Percentiles rank a stretch among this genome's conserved stretches.
These are phyloP conservation scores for Termitomyces heimii DNA, from an alignment of 768 basidiomycete species.

Conservation along the genomic window DNA sequence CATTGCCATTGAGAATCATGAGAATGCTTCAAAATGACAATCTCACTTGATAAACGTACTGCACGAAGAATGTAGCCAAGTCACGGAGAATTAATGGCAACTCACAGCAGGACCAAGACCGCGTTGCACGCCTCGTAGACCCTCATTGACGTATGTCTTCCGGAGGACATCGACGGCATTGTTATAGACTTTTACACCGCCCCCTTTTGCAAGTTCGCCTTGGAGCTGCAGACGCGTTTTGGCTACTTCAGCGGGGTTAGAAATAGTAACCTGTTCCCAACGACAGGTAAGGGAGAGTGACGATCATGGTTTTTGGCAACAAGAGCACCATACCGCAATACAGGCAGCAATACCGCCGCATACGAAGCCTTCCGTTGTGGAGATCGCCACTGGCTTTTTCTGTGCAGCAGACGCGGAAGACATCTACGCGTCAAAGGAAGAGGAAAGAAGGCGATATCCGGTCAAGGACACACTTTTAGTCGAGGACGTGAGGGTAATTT, in stretches of 20 bases:
- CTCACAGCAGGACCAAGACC: constrained; percentile 86
- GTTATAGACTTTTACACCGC: constrained; percentile 75
- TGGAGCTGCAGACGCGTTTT: constrained; percentile 96
- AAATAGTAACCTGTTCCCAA: constrained; percentile 60
- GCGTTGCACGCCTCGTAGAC: constrained; percentile 86
- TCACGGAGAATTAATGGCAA: constrained; percentile 6
- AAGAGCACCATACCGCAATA: constrained; percentile 62
- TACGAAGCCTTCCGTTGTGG: constrained; percentile 75
- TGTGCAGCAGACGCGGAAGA: constrained; percentile 6
- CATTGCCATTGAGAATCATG: constrained; percentile 8
- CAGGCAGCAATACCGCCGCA: constrained; percentile 91
- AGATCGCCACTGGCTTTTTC: constrained; percentile 31
- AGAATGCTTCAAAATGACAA: not conserved
- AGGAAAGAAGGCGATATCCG: not conserved
- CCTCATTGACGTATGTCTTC: constrained; percentile 90
- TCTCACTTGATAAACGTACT: constrained; percentile 91
- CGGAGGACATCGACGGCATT: constrained; percentile 79
- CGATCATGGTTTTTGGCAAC: not conserved
- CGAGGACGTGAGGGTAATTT: not conserved
- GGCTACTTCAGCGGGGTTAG: constrained; percentile 78
- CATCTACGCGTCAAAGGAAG: constrained; percentile 5
- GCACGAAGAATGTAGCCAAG: constrained; percentile 14
- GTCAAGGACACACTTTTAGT: not conserved
- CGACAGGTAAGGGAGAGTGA: not conserved
- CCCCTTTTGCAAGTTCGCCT: constrained; percentile 82